A percentile compares a stretch with the other conserved stretches of the same genome.
These are phyloP conservation scores for Pichia ethanolica DNA, from an alignment of 805 yeast genomes.

Conservation along the genomic window DNA sequence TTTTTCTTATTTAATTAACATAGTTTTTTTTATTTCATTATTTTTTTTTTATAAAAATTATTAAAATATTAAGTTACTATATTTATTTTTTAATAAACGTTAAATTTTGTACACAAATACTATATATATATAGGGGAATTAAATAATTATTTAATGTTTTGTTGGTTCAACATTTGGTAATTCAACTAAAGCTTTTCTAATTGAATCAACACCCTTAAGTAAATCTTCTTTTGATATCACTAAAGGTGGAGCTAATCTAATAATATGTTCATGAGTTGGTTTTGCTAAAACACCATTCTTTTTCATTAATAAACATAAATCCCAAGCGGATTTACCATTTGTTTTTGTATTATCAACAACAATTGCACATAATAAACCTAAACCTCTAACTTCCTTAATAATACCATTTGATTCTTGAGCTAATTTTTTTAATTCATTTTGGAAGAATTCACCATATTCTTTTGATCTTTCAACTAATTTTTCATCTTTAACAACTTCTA, in stretches of 20 bases:
- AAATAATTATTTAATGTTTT: slow-evolving; percentile 25
- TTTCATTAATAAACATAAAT: slow-evolving; percentile 83
- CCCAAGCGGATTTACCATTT: slow-evolving; percentile 93
- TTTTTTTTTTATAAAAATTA: not conserved
- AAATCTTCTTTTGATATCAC: slow-evolving; percentile 85
- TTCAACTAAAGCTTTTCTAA: slow-evolving; percentile 49
- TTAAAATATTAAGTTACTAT: not conserved
- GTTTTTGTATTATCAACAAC: slow-evolving; percentile 82
- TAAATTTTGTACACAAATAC: not conserved
- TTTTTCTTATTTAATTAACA: not conserved
- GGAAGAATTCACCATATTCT: slow-evolving; percentile 63
- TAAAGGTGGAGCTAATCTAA: slow-evolving; percentile 93
- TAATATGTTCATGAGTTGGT: slow-evolving; percentile 91
- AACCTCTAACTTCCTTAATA: slow-evolving; percentile 65
- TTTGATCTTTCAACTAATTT: slow-evolving; percentile 71
- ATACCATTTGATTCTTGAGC: slow-evolving; percentile 41
- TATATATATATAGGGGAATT: not conserved
- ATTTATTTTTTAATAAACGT: not conserved
- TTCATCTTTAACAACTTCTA: slow-evolving; percentile 85
- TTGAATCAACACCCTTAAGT: slow-evolving; percentile 69
- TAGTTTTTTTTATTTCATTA: not conserved
- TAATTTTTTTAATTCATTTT: slow-evolving; percentile 47
- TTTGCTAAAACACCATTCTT: slow-evolving; percentile 86
- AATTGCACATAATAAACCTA: slow-evolving; percentile 82
- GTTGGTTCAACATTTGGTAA: slow-evolving; percentile 48